Base-by-base conservation (phyloP, 192 early-diverging fungal species). In the Oehlia diaphana region DNA sequence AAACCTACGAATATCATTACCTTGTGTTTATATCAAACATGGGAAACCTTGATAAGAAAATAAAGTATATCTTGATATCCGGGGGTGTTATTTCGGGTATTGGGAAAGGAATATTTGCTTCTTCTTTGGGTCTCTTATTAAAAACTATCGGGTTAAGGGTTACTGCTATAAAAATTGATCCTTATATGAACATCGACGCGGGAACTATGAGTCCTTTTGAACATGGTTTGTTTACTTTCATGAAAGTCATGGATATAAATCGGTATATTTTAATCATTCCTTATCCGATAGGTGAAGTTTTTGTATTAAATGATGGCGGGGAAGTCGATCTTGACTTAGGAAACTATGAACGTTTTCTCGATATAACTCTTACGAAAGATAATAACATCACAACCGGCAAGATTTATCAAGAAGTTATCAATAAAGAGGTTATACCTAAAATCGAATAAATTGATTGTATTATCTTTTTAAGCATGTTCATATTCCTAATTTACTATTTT, bases 321-420 rank as follows among this genome's bases (percentile, higher is more conserved):
- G 98, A 99, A 86, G 98, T 99, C 19, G 98, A 99, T 86, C 90
- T 99, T 39, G 98, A 99, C 85, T 89, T 99, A 33, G 98, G 98
- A 70, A 99, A 99, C 89, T 99, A 99, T 85, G 98, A 99, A 90
- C 93, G 98, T 53, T 99, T 97, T 87, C 87, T 99, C 77, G 95
- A 97, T 85, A 91, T 98, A 13, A 93, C 92, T 8, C 88, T 99
- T 84, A 94, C 95, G 42, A 91, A 95, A 72, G 94, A 95, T 85
- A 99, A 99, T 92, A 99, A 98, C 86, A 99, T 99, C 82, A 99
- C 98, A 35, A 97, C 98, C 47, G 98, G 98, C 82, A 99, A 99
- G 86, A 96, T 99, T 81, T 99, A 98, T 90, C 91, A 91, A 76
- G 88, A 91, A 81, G 97, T 99, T 58, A 99, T 99, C 82, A 95